Base-by-base conservation (phyloP, 1,139 yeast genomes). In the Geotrichum carabidarum region DNA sequence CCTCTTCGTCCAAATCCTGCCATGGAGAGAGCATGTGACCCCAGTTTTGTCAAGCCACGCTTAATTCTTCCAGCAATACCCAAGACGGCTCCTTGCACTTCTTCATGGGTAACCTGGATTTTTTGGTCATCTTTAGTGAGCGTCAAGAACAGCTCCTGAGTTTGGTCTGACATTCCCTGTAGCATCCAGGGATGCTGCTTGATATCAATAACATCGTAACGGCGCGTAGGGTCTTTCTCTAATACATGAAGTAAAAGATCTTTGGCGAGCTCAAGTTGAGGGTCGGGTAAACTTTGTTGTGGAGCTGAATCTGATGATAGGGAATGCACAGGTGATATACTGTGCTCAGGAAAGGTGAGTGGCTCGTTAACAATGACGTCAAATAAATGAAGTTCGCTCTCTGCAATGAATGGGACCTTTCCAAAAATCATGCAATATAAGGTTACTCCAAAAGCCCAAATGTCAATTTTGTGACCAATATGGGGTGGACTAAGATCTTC, bases 361-460 rank as follows among this genome's bases (percentile, higher is more conserved):
- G 76, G 76, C 42, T 84, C 79, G 56, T 80, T 79, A 18, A 83
- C 88, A 62, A 94, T 93, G 17, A 85, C 93, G 57, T 85, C 86
- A 69, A 93, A 93, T 48, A 94, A 75, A 58, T 86, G 91, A 69
- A 81, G 86, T 67, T 93, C 99, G 51, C 85, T 83, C 48, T 86
- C 93, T 0, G 96, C 97, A 66, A 84, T 82, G 68, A 93, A 94
- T 1, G 99, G 99, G 44, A 93, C 80, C 59, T 79, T 77, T 7
- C 99, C 99, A 71, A 87, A 93, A 17, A 93, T 70, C 46, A 94
- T 74, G 69, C 99, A 91, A 68, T 84, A 93, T 18, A 94, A 74
- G 0, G 99, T 93, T 1, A 93, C 91, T 4, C 99, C 99, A 36
- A 91, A 71, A 0, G 99, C 97, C 99, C 99, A 94, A 14, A 91